phyloP scores from a whole-genome alignment of 2,329 filamentous ascomycete genomes.

The Mollisiaceae sp. region DNA sequence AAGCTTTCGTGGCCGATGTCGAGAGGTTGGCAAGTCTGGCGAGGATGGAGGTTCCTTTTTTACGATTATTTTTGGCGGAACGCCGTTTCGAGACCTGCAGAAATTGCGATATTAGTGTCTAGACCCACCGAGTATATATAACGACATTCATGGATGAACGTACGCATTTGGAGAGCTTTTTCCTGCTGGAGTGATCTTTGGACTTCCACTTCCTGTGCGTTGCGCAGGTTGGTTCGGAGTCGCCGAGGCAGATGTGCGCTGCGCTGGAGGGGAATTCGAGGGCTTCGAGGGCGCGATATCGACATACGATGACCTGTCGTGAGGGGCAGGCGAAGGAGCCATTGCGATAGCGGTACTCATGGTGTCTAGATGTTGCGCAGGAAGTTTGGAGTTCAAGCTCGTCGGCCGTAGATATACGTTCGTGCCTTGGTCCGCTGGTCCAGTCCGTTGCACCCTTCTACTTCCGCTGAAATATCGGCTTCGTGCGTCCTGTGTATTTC shows the following conservation, averaged over 20 bases:
- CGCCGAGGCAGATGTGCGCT: constrained; percentile 42
- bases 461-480: constrained; percentile 22
- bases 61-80: constrained; percentile 80
- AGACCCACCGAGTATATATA: constrained; percentile 24
- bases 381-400: constrained; percentile 6
- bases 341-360: constrained; percentile 74
- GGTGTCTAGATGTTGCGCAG: constrained; percentile 41
- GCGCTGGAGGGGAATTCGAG: constrained; percentile 40
- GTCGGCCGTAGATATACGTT: constrained; percentile 23
- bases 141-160: constrained; percentile 43
- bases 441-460: constrained; percentile 21
- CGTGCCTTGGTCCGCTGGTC: constrained; percentile 16
- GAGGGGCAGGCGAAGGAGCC: constrained; percentile 70
- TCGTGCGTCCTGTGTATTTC: constrained; percentile 35
- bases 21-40: constrained; percentile 74
- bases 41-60: constrained; percentile 96
- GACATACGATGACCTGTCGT: constrained; percentile 64
- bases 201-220: constrained; percentile 60
- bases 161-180: constrained; percentile 68
- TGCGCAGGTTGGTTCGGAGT: constrained; percentile 52
- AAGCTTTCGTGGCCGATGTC: constrained; percentile 77
- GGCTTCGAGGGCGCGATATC: constrained; percentile 50
- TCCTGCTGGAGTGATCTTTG: constrained; percentile 49
- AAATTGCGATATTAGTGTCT: constrained; percentile 35
- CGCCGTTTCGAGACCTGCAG: constrained; percentile 57